Conservation (phyloP, 495 filamentous ascomycete species). For the Pseudevernia furfuracea region DNA sequence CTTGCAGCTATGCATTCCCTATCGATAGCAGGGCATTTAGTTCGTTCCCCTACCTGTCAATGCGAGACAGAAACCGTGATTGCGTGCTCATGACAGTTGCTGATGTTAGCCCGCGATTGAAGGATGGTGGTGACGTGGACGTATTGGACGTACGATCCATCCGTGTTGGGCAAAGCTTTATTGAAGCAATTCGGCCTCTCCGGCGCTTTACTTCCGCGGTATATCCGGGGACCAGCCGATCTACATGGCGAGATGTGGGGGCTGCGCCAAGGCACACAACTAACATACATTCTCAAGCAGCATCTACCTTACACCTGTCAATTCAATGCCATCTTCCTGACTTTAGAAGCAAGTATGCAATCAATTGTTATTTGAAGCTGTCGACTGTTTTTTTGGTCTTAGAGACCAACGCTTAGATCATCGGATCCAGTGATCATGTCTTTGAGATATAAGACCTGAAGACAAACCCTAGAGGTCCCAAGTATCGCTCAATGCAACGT, state of each 20-base stretch:
- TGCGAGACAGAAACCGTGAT: background rate
- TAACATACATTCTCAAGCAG: constrained; percentile 2
- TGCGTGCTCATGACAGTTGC: background rate
- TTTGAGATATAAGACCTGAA: constrained; percentile 13
- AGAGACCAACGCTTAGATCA: constrained; percentile 15
- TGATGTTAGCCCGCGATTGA: background rate
- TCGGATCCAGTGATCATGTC: constrained; percentile 15
- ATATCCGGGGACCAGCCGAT: background rate
- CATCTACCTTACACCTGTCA: background rate
- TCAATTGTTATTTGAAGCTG: constrained; percentile 51
- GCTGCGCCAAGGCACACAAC: too few species aligned
- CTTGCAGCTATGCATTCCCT: constrained; percentile 4
- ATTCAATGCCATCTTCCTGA: background rate
- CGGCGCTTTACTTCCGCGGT: background rate
- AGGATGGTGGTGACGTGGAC: background rate
- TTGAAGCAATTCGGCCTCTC: background rate
- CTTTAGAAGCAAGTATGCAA: constrained; percentile 19
- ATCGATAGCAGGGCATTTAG: background rate
- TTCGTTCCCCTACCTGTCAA: background rate
- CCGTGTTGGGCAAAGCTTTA: background rate
- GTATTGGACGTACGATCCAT: background rate
- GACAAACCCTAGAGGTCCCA: constrained; percentile 6
- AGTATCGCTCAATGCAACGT: constrained; percentile 13
- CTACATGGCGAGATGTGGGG: too few species aligned
- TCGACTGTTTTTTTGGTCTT: constrained; percentile 34